Base-by-base conservation (phyloP, 1,139 yeast species). In the Pichia cactophila region DNA sequence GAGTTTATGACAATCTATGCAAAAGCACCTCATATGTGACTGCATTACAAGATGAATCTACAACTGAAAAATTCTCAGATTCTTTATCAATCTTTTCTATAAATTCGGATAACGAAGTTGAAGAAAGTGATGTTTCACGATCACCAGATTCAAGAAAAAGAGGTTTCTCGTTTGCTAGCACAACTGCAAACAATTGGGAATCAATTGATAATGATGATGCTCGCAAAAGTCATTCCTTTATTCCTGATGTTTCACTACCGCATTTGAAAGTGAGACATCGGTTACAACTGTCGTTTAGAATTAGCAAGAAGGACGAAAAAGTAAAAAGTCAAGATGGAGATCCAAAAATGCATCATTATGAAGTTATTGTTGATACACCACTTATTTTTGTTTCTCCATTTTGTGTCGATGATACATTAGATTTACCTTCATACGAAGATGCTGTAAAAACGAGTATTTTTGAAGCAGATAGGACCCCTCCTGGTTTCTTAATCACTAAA, bases 331-430 rank as follows among this genome's bases (percentile, higher is more conserved):
- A 79, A 53, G 77, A 80, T 7, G 72, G 72, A 11, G 81, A 80
- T 52, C 71, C 69, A 45, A 80, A 78, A 57, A 70, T 85, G 69
- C 90, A 87, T 59, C 95, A 87, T 64, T 89, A 83, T 61, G 96
- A 89, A 60, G 95, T 89, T 44, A 82, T 88, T 47, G 85, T 89
- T 43, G 96, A 88, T 63, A 86, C 96, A 0, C 96, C 96, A 0
- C 73, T 89, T 47, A 74, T 77, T 33, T 70, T 89, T 48, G 72
- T 87, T 44, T 83, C 94, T 48, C 78, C 87, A 28, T 76, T 80
- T 55, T 88, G 96, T 69, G 75, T 73, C 44, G 78, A 75, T 14
- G 89, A 77, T 3, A 81, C 82, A 42, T 71, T 82, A 43, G 86
- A 83, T 45, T 72, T 88, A 48, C 96, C 96, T 0, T 75, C 77